Evolutionary conservation across 1,284 basidiomycete genomes (phyloP).

Genomic region (Cutaneotrichosporon sp.): DNA sequence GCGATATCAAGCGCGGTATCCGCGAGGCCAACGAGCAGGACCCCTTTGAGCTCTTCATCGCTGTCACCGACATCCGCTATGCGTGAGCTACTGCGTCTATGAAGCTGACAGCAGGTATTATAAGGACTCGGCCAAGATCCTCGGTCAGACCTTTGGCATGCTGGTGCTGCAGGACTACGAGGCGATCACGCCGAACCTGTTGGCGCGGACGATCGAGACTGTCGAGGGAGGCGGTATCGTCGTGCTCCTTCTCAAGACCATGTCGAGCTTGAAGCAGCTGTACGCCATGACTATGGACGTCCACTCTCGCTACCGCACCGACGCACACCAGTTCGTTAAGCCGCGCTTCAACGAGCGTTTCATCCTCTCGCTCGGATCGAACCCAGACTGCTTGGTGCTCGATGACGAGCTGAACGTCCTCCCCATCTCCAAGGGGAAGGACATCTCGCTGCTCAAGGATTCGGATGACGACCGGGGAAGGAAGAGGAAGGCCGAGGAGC

Average conservation of each 20-base stretch:
- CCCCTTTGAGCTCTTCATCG: conserved; percentile 97
- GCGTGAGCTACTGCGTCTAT: conserved; percentile 58
- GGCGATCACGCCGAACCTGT: conserved; percentile 94
- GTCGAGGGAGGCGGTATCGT: conserved; percentile 96
- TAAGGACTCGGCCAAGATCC: conserved; percentile 92
- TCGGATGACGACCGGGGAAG: conserved; percentile 48
- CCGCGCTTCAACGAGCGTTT: conserved; percentile 99
- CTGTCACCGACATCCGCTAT: conserved; percentile 98
- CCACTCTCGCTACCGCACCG: conserved; percentile 87
- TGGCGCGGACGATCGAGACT: conserved; percentile 96
- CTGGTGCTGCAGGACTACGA: conserved; percentile 97
- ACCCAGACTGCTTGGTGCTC: conserved; percentile 84
- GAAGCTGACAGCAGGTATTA: conserved; percentile 61
- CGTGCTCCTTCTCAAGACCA: conserved; percentile 88
- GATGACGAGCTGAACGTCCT: conserved; percentile 99
- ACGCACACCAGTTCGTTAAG: conserved; percentile 82
- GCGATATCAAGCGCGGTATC: conserved; percentile 88
- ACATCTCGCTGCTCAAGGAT: conserved; percentile 62
- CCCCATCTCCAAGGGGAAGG: conserved; percentile 93
- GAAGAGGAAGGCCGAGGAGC: conserved; percentile 58
- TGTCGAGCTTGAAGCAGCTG: conserved; percentile 88
- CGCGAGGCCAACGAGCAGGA: conserved; percentile 92
- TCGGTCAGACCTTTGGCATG: conserved; percentile 98
- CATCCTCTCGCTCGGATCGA: conserved; percentile 87
- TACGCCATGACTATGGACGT: conserved; percentile 99